Base-by-base conservation (phyloP, 148 eudicot genomes). In the Rhododendron henanense region DNA sequence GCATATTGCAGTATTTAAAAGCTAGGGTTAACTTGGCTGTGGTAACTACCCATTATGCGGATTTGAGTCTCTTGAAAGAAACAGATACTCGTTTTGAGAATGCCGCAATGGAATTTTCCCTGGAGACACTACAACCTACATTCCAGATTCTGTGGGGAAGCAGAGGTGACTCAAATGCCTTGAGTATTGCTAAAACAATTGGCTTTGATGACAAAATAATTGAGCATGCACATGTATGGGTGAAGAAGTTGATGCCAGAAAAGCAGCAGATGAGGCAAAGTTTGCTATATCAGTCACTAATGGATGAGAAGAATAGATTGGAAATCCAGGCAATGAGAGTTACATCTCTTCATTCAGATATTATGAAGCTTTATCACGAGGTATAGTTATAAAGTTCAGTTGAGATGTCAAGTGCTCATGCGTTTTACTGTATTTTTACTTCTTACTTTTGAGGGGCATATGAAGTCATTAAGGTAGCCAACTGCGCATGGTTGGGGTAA, bases 101-200 rank as follows among this genome's bases (percentile, higher is more conserved):
- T 92, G 99, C 99, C 53, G 99, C 98, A 18, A 95, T 95, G 98
- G 99, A 94, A 47, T 96, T 96, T 84, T 96, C 95, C 39, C 81
- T 95, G 87, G 94, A 94, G n/a, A 95, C 94, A 28, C 88, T 96
- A 83, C 92, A 92, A 86, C 99, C 98, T 80, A 95, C 99, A 31
- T 96, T 92, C 92, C 92, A 91, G 88, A 93, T 96, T 87, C 87
- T 94, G 44, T 95, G 99, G 98, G 98, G 98, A 90, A 90, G 91
- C 91, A 87, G 89, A 83, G 99, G 99, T 87, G 96, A 94, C 82
- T 95, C 99, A 85, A 92, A 96, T 90, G 99, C 99, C 82, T 88
- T 96, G 83, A 92, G 86, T 87, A 94, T 96, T 92, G 99, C 99
- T 84, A 91, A 91, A 91, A 89, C 92, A 85, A 90, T 94, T 50